Conservation (phyloP, 1,284 basidiomycete genomes). For the Ganoderma sinense region DNA sequence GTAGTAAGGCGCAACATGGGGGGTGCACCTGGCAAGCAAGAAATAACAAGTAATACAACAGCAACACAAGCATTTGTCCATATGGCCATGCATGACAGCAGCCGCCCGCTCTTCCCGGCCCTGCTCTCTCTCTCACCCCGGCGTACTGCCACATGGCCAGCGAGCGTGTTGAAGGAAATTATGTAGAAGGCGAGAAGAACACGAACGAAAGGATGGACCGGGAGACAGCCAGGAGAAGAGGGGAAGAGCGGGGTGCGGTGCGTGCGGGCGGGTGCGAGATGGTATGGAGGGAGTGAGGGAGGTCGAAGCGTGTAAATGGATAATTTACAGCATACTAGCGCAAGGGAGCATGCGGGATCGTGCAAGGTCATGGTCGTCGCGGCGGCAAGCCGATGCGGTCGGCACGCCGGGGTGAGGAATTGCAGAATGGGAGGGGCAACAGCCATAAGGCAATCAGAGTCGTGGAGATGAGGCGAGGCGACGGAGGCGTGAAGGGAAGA, state of each 20-base stretch:
- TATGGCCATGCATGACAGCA: background rate
- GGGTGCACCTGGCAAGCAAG: background rate
- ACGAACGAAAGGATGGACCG: constrained; percentile 10
- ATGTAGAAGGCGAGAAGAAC: constrained; percentile 1
- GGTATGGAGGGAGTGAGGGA: background rate
- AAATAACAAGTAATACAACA: constrained; percentile 1
- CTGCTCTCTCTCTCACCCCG: background rate
- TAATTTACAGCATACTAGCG: constrained; percentile 27
- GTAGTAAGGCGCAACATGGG: background rate
- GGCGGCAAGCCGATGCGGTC: background rate
- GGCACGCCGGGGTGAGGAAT: background rate
- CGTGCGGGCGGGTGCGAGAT: constrained; percentile 1
- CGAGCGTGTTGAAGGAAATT: background rate
- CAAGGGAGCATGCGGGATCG: constrained; percentile 5
- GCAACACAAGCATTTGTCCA: constrained; percentile 1
- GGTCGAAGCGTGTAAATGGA: constrained; percentile 10
- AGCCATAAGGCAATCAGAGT: constrained; percentile 13
- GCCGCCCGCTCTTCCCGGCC: background rate
- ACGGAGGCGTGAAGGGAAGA: constrained; percentile 20
- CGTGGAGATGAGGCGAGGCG: background rate
- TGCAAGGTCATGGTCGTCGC: background rate
- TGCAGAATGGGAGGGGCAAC: background rate
- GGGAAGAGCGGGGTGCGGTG: background rate
- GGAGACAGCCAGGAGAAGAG: background rate
- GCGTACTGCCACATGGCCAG: constrained; percentile 1